These are phyloP conservation scores for Detonula confervacea DNA, from an alignment of 352 stramenopile species.

Conservation along the genomic window DNA sequence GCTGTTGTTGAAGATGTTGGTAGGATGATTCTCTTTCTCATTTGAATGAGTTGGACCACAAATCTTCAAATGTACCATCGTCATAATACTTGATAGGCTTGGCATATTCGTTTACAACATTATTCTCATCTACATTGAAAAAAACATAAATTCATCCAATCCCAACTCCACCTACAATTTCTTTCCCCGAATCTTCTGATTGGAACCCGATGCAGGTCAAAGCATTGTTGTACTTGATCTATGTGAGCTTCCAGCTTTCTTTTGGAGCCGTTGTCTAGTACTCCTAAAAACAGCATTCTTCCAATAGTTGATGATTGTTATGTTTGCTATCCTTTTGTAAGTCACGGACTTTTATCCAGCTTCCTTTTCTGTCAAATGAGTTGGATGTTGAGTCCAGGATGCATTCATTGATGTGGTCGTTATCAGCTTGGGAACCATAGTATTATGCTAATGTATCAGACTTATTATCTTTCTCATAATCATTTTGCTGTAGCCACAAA, in stretches of 20 bases:
- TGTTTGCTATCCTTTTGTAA: constrained; percentile 8
- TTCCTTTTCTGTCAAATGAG: constrained; percentile 11
- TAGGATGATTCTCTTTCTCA: too few species aligned
- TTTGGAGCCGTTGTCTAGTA: constrained; percentile 23
- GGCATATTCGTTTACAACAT: constrained; percentile 4
- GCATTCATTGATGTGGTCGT: background rate
- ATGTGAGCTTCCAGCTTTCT: constrained; percentile 12
- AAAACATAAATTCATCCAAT: background rate
- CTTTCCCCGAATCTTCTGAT: constrained; percentile 19
- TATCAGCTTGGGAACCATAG: too few species aligned
- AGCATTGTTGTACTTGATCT: constrained; percentile 14
- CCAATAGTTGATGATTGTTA: background rate
- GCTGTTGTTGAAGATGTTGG: too few species aligned
- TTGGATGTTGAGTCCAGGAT: constrained; percentile 12
- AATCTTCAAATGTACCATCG: too few species aligned
- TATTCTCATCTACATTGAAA: background rate
- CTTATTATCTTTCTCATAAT: background rate
- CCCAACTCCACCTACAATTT: constrained; percentile 3
- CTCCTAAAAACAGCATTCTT: constrained; percentile 13
- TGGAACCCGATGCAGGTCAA: constrained; percentile 13
- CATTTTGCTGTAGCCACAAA: constrained; percentile 6
- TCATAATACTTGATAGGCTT: constrained; percentile 18
- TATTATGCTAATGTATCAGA: too few species aligned
- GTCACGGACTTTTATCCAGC: constrained; percentile 19
- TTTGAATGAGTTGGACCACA: too few species aligned